Evolutionary conservation across 768 basidiomycete species (phyloP).

Genomic region (Tricholomella constricta): DNA sequence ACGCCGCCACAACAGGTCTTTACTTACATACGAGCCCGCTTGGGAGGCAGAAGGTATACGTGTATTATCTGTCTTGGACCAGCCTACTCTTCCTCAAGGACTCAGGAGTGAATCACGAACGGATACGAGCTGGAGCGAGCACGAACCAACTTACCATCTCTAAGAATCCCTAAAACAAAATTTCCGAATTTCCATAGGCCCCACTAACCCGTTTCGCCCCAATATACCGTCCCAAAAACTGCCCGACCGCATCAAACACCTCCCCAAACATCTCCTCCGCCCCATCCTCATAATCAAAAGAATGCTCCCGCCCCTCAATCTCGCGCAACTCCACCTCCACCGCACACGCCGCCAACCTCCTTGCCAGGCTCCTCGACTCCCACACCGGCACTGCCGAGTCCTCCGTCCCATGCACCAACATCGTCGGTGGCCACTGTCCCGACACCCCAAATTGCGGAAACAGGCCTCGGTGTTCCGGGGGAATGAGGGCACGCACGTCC

Average conservation of each 20-base stretch:
- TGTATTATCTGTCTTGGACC: no score
- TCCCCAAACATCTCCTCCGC: conserved; percentile 43
- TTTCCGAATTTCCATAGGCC: no score
- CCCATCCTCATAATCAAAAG: conserved; percentile 52
- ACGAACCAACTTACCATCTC: neutral
- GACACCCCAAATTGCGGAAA: conserved; percentile 48
- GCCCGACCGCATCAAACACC: conserved; percentile 37
- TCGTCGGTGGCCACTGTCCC: conserved; percentile 44
- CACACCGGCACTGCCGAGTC: conserved; percentile 47
- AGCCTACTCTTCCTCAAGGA: no score
- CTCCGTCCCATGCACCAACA: conserved; percentile 48
- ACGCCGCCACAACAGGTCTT: no score
- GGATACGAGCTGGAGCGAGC: no score
- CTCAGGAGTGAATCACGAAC: no score
- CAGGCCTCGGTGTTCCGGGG: conserved; percentile 30
- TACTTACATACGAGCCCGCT: no score
- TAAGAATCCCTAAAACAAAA: neutral
- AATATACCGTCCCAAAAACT: conserved; percentile 31
- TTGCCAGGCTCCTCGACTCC: conserved; percentile 41
- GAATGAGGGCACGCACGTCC: conserved; percentile 23
- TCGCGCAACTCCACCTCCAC: conserved; percentile 29
- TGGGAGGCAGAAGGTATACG: no score
- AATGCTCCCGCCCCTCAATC: conserved; percentile 45
- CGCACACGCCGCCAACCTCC: conserved; percentile 29
- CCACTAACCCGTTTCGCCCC: neutral